Conservation (phyloP, 495 filamentous ascomycete genomes). For the Jackrogersella multiformis region DNA sequence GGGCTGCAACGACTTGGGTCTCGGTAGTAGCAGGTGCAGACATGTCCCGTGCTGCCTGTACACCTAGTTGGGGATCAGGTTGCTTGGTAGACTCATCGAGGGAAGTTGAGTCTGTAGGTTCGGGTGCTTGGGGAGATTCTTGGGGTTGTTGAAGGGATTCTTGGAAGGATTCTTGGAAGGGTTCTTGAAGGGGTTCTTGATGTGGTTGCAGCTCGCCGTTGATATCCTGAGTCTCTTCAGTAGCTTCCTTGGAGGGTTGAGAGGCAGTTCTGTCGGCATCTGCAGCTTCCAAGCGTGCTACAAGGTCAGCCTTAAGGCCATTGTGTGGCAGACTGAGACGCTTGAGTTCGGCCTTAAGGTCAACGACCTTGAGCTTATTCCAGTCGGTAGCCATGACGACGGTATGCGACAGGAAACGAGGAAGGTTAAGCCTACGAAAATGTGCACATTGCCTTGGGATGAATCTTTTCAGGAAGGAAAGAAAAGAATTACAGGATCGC, state of each 20-base stretch:
- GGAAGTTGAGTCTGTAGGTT: conserved; percentile 33
- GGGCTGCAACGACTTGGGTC: conserved; percentile 14
- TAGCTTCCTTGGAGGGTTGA: conserved; percentile 22
- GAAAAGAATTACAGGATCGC: neutral
- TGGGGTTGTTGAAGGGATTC: conserved; percentile 29
- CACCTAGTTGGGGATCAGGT: conserved; percentile 16
- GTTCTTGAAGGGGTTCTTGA: conserved; percentile 12
- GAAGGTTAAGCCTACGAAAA: conserved; percentile 1
- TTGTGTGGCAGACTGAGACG: conserved; percentile 61
- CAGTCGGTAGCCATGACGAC: conserved; percentile 68
- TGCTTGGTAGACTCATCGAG: conserved; percentile 27
- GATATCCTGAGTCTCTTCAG: conserved; percentile 14
- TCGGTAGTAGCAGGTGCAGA: conserved; percentile 20
- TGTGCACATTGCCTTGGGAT: conserved; percentile 30
- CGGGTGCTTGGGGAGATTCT: conserved; percentile 5
- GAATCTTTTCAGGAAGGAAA: neutral
- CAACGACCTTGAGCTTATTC: conserved; percentile 65
- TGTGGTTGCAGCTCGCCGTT: conserved; percentile 12
- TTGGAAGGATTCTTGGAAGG: conserved; percentile 13
- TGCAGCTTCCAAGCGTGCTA: conserved; percentile 60
- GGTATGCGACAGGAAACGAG: conserved; percentile 21
- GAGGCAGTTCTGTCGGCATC: conserved; percentile 33
- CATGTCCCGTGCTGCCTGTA: conserved; percentile 7
- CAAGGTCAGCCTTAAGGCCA: conserved; percentile 66
- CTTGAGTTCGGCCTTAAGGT: conserved; percentile 67